These are phyloP conservation scores for Paracoccidioides brasiliensis DNA, from an alignment of 2,329 filamentous ascomycete species.

Conservation along the genomic window DNA sequence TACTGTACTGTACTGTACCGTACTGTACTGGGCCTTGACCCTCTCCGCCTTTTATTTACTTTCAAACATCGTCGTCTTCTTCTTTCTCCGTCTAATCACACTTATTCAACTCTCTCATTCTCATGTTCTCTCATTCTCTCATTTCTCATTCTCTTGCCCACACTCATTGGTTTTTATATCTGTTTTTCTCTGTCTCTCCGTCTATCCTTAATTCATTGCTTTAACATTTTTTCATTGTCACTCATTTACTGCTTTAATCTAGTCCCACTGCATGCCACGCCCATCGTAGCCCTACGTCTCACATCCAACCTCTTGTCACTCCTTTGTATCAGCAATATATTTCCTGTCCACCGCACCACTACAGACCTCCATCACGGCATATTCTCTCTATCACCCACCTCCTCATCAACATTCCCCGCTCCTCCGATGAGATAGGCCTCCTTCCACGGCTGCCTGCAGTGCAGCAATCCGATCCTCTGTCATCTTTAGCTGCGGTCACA, in stretches of 20 bases:
- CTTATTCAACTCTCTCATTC: constrained; percentile 1
- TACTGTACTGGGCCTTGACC: too few relatives aligned
- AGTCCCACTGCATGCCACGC: constrained; percentile 4
- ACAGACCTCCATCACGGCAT: neutral
- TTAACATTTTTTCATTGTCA: constrained; percentile 1
- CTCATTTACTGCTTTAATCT: constrained; percentile 13
- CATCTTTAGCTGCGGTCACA: constrained; percentile 1
- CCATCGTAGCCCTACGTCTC: constrained; percentile 8
- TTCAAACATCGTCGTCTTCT: too few relatives aligned
- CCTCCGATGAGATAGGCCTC: constrained; percentile 9
- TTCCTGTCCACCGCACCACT: constrained; percentile 8
- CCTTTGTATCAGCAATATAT: constrained; percentile 10
- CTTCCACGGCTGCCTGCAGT: constrained; percentile 10
- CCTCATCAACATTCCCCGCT: neutral
- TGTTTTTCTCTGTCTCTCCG: constrained; percentile 11
- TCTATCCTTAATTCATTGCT: constrained; percentile 7
- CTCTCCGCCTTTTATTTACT: too few relatives aligned
- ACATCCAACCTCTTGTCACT: constrained; percentile 1
- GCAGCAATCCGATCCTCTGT: constrained; percentile 7
- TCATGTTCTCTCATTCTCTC: neutral
- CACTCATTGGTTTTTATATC: constrained; percentile 9
- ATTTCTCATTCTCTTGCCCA: constrained; percentile 12
- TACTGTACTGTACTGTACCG: too few relatives aligned
- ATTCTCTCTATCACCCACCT: constrained; percentile 6
- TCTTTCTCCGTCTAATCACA: neutral